phyloP scores from a whole-genome alignment of 805 yeast genomes.

The Blastobotrys muscicola region DNA sequence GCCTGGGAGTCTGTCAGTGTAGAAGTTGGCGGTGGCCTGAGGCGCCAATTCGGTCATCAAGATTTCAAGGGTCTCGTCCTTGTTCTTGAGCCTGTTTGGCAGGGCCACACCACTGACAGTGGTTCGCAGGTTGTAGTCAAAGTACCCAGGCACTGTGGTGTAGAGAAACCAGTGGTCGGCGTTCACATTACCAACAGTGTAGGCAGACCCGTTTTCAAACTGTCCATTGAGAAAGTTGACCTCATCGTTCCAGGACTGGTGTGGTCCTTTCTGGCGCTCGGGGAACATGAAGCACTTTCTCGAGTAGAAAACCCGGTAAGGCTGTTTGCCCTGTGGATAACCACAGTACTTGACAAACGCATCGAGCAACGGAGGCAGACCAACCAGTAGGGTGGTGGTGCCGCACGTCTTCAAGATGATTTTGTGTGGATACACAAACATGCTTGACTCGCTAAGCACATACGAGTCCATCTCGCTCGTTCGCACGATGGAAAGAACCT shows the following conservation, averaged over 20 bases:
- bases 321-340: slow-evolving; percentile 28
- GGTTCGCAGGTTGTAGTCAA: slow-evolving; percentile 2
- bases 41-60: slow-evolving; percentile 80
- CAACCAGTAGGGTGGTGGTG: slow-evolving; percentile 80
- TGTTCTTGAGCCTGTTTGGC: slow-evolving; percentile 4
- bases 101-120: slow-evolving; percentile 4
- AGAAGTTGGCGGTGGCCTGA: slow-evolving; percentile 47
- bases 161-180: slow-evolving; percentile 90
- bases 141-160: slow-evolving; percentile 40
- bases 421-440: slow-evolving; percentile 83
- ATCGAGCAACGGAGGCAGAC: slow-evolving; percentile 57
- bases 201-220: slow-evolving; percentile 54
- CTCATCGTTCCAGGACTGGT: slow-evolving; percentile 78
- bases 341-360: slow-evolving; percentile 37
- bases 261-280: slow-evolving; percentile 68
- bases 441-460: slow-evolving; percentile 76
- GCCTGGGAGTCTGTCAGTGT: slow-evolving; percentile 36
- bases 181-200: slow-evolving; percentile 70
- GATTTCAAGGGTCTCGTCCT: slow-evolving; percentile 75
- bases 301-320: slow-evolving; percentile 75
- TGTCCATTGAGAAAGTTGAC: slow-evolving; percentile 55
- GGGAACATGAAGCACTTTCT: slow-evolving; percentile 93
- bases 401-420: slow-evolving; percentile 91
- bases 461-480: slow-evolving; percentile 67
- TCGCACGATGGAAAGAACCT: slow-evolving; percentile 70